Base-by-base conservation (phyloP, 192 early-diverging fungal genomes). In the Podila clonocystis region DNA sequence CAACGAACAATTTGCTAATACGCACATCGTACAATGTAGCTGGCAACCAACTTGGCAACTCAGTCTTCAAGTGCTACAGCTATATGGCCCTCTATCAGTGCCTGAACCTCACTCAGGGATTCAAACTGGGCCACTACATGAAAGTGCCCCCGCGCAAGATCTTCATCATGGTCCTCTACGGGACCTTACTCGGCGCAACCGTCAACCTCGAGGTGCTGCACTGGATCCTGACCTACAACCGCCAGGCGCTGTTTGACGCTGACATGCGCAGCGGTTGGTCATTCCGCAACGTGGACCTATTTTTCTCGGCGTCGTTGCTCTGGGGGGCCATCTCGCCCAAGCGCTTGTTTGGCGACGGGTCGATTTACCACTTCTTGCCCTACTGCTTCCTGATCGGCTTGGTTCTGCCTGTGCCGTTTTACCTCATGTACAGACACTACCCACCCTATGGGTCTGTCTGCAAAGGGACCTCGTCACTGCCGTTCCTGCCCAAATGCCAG, bases 61-160 rank as follows among this genome's bases (percentile, higher is more conserved):
- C 91, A 61, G 78, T 79, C 20, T 93, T 91, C 85, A 93, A 93
- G 76, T 85, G 83, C 41, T 84, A 88, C 64, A 84, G 86, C 30
- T 85, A 84, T 59, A 84, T 85, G 63, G 85, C 91, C 6, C 86
- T 95, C 84, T 78, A 85, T n/a, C 96, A 98, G 84, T 92, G 92
- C 60, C 72, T 97, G 29, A 86, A 87, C 26, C 86, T 97, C 38
- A 80, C 93, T 4, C 48, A 70, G 57, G 93, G 93, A 67, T 83
- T 96, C 45, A 96, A 96, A 72, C 82, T 95, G 4, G 75, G 75
- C 11, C 75, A 77, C 48, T 77, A 77, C 29, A 77, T 77, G 75
- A 77, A 77, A 19, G 75, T 77, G 13, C 75, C 75, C 1, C 75
- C 75, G 15, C 62, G 64, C 36, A 49, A 77, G 24, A 77, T 77